Percentiles rank a stretch among this genome's conserved stretches.
phyloP scores from a whole-genome alignment of 495 filamentous ascomycete species.

The Aspergillus conjunctus region DNA sequence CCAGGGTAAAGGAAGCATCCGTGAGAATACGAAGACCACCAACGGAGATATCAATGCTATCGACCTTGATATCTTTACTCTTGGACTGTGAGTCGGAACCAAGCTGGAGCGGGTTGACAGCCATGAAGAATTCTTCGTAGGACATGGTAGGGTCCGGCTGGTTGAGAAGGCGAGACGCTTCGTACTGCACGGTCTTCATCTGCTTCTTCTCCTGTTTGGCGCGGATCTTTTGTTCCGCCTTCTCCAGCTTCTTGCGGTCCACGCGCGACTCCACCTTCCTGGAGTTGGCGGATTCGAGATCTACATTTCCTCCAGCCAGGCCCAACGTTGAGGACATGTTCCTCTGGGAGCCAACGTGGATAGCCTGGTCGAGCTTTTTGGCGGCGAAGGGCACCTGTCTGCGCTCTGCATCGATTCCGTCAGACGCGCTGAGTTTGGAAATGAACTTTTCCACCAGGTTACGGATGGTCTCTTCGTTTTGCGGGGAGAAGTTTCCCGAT shows the following conservation, averaged over 20 bases:
- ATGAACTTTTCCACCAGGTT: constrained; percentile 91
- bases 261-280: constrained; percentile 97
- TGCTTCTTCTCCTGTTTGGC: constrained; percentile 98
- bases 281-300: constrained; percentile 88
- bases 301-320: constrained; percentile 78
- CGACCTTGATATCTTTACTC: constrained; percentile 99
- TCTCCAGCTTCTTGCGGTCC: constrained; percentile 98
- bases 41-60: constrained; percentile 92
- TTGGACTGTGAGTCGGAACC: constrained; percentile 72
- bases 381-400: constrained; percentile 72
- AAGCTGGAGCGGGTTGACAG: constrained; percentile 93
- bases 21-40: constrained; percentile 84
- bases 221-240: constrained; percentile 95
- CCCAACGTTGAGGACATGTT: constrained; percentile 96
- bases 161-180: constrained; percentile 87
- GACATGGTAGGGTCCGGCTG: constrained; percentile 82
- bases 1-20: constrained; percentile 85
- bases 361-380: constrained; percentile 87
- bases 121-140: constrained; percentile 99
- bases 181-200: constrained; percentile 97
- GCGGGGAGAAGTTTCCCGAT: constrained; percentile 71
- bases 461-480: constrained; percentile 75
- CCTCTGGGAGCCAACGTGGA: constrained; percentile 89
- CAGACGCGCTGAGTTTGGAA: constrained; percentile 69
- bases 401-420: constrained; percentile 70